phyloP scores from a whole-genome alignment of 768 basidiomycete genomes.

The Amylocystis lapponica region DNA sequence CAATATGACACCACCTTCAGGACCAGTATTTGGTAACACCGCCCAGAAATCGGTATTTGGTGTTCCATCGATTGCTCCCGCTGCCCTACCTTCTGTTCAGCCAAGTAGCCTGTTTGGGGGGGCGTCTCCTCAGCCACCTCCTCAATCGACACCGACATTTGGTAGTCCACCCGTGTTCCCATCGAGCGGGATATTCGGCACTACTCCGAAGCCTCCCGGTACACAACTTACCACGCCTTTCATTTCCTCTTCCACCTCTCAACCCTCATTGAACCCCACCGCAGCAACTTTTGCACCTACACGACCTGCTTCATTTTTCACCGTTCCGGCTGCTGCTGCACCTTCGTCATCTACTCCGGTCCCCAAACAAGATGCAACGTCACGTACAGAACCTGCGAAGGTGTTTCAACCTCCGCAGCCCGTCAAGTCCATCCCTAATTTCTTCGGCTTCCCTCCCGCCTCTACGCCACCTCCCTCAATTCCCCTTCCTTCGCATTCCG shows the following conservation, averaged over 20 bases:
- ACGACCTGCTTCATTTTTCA: not conserved
- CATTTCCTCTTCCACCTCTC: not conserved
- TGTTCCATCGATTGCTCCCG: not conserved
- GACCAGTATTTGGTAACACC: not conserved
- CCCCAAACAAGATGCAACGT: not conserved
- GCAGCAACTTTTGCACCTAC: conserved; percentile 6
- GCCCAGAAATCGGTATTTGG: conserved; percentile 7
- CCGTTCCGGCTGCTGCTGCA: not conserved
- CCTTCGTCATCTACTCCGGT: not conserved
- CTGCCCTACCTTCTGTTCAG: not conserved
- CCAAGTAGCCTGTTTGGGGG: no score
- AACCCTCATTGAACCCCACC: conserved; percentile 8
- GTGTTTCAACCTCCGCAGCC: not conserved
- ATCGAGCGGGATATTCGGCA: no score
- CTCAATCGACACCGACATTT: no score
- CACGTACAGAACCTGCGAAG: not conserved
- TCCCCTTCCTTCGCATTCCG: not conserved
- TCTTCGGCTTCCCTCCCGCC: not conserved
- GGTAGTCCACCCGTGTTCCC: no score
- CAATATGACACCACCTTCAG: conserved; percentile 6
- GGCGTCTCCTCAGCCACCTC: no score
- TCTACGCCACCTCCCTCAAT: not conserved
- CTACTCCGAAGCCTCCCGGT: no score
- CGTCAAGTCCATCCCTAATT: no score
- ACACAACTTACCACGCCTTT: no score